Base-by-base conservation (phyloP, 352 stramenopile genomes). In the Pythium guiyangense region DNA sequence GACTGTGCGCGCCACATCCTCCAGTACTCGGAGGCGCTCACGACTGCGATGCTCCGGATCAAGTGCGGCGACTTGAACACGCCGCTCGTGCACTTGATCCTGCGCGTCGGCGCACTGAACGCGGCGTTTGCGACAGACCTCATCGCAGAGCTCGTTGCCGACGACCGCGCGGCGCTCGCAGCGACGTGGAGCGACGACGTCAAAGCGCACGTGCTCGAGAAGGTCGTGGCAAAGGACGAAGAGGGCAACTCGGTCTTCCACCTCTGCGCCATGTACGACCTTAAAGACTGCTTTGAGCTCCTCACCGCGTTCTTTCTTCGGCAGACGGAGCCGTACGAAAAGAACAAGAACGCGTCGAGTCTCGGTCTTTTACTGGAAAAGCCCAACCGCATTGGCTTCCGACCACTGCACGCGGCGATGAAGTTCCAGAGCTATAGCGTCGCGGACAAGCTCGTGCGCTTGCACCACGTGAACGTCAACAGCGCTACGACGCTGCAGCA, bases 191-290 rank as follows among this genome's bases (percentile, higher is more conserved):
- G 54, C 39, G 63, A 64, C 11, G 77, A 87, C 47, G 59, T 87
- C 29, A 71, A 67, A 15, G 65, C 67, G 26, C 57, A 82, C 50
- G 59, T 92, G 50, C 66, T 78, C 12, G 83, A 86, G 35, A 74
- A 74, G 48, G 51, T 87, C 31, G 62, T 65, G 27, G 66, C 65
- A 2, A 74, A 68, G 43, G 83, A 93, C 66, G 84, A 92, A 51
- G 79, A 89, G 50, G 83, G 83, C 56, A 88, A 87, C 61, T 77
- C 76, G 31, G 69, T 89, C n/a, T 88, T 92, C 54, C 83, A 92
- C 59, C 62, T 92, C 17, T 92, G 83, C 44, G 85, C 83, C 25
- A 77, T 82, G 49, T 80, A 81, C 53, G 64, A 93, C 44, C 77
- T 90, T 14, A 43, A 51, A 4, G 39, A 56, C 34, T 77, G 70